Percentiles rank a stretch among this genome's conserved stretches.
These are phyloP conservation scores for Cladosporium colombiae DNA, from an alignment of 2,329 filamentous ascomycete genomes.

Conservation along the genomic window DNA sequence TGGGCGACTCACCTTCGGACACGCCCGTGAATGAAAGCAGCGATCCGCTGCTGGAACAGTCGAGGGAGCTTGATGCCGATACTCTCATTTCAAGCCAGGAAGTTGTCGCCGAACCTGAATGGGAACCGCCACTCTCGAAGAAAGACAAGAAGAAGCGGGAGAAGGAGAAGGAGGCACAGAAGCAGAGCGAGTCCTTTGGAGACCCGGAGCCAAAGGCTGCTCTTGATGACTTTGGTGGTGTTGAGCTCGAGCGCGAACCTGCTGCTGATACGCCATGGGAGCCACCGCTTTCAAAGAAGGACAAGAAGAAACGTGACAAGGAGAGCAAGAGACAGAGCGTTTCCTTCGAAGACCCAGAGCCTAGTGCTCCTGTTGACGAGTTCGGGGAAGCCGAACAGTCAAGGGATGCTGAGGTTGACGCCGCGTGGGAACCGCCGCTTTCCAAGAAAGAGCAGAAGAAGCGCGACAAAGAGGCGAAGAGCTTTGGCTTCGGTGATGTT, in stretches of 20 bases:
- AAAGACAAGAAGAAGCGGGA: constrained; percentile 48
- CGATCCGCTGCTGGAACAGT: constrained; percentile 11
- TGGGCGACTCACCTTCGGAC: neutral
- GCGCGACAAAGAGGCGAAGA: constrained; percentile 23
- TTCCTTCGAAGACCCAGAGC: constrained; percentile 10
- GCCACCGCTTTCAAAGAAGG: constrained; percentile 37
- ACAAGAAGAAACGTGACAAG: constrained; percentile 49
- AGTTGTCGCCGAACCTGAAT: constrained; percentile 30
- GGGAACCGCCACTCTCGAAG: constrained; percentile 38
- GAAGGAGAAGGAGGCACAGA: constrained; percentile 47
- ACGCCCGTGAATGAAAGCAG: neutral
- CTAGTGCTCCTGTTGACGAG: constrained; percentile 1
- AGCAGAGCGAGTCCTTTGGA: constrained; percentile 21
- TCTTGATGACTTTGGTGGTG: constrained; percentile 1
- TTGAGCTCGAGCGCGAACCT: neutral
- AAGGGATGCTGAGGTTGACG: constrained; percentile 20
- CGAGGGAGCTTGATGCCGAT: neutral
- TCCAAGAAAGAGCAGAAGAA: constrained; percentile 38
- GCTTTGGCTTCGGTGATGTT: constrained; percentile 32
- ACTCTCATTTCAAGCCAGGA: constrained; percentile 2
- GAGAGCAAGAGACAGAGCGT: constrained; percentile 36
- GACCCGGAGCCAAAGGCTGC: neutral
- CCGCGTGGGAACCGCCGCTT: constrained; percentile 33
- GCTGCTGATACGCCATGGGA: constrained; percentile 36
- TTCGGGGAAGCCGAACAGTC: constrained; percentile 10